Base-by-base conservation (phyloP, 1,139 yeast genomes). In the Meyerozyma carpophila region DNA sequence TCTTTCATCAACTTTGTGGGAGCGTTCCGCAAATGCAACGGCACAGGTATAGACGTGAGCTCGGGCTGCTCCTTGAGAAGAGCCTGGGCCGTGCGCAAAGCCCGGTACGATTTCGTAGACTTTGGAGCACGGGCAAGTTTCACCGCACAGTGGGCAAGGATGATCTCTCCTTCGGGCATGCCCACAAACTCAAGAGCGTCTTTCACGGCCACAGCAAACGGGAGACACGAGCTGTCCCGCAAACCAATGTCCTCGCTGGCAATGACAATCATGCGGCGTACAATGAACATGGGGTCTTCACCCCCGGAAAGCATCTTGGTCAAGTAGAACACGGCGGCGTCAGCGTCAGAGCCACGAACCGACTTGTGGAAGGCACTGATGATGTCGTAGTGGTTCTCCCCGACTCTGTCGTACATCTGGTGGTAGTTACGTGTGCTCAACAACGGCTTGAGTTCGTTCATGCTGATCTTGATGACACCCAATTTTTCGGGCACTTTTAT, bases 321-420 rank as follows among this genome's bases (percentile, higher is more conserved):
- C 21, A 93, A 67, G 56, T 93, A 93, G 61, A 84, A 90, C 47
- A 93, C 66, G 0, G 98, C 84, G 0, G 98, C 98, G 62, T 93
- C 89, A 0, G 93, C 84, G 57, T 91, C 84, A 0, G 87, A 77
- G 0, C 98, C 98, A 43, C 98, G 73, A 0, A 93, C 77, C 0
- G 96, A 79, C 57, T 93, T 93, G 65, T 93, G 98, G 52, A 94
- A 84, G 1, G 97, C 97, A 36, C 96, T 86, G 5, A 93, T 93
- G 0, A 95, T 81, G 59, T 93, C 99, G 61, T 93, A 94, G 61
- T 93, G 98, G 4, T 82, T 81, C 53, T 93, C 98, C 0, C 97
- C 98, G 36, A 80, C 82, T 42, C 88, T 73, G 59, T 94, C 98
- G 57, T 93, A 91, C 49, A 84, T 70, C 54, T 82, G 75, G 43